A percentile compares a stretch with the other conserved stretches of the same genome.
These are phyloP conservation scores for Candida buenavistaensis DNA, from an alignment of 1,139 yeast species.

Conservation along the genomic window DNA sequence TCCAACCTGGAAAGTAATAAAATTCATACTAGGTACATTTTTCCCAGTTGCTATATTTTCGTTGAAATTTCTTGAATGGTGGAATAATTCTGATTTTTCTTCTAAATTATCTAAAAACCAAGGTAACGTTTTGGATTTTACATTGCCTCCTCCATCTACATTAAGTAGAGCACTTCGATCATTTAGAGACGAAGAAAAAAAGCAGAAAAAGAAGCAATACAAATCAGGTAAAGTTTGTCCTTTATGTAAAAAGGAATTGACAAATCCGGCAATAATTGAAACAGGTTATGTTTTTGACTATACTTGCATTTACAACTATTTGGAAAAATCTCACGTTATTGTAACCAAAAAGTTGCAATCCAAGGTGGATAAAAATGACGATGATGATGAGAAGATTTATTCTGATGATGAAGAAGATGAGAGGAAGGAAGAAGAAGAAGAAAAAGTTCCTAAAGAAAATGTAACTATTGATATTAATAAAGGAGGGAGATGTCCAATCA, in stretches of 20 bases:
- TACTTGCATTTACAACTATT: conserved; percentile 73
- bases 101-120: conserved; percentile 56
- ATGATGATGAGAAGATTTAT: conserved; percentile 19
- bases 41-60: conserved; percentile 85
- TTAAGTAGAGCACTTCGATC: conserved; percentile 19
- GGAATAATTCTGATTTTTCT: conserved; percentile 81
- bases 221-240: conserved; percentile 57
- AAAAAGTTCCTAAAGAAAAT: conserved; percentile 17
- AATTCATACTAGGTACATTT: conserved; percentile 50
- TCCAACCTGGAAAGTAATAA: conserved; percentile 42
- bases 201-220: conserved; percentile 18
- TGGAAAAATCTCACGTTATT: conserved; percentile 48
- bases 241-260: conserved; percentile 63
- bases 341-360: conserved; percentile 22
- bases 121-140: conserved; percentile 48
- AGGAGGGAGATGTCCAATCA: conserved; percentile 85
- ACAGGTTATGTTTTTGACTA: conserved; percentile 92
- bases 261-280: conserved; percentile 84
- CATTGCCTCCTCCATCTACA: conserved; percentile 55
- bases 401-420: conserved; percentile 21
- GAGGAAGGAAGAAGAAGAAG: conserved; percentile 12
- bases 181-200: conserved; percentile 12
- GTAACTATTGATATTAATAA: conserved; percentile 27
- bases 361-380: conserved; percentile 16
- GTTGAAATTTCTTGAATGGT: conserved; percentile 91